These are phyloP conservation scores for Rhodomyrtus psidioides DNA, from an alignment of 441 rosid genomes.

Conservation along the genomic window DNA sequence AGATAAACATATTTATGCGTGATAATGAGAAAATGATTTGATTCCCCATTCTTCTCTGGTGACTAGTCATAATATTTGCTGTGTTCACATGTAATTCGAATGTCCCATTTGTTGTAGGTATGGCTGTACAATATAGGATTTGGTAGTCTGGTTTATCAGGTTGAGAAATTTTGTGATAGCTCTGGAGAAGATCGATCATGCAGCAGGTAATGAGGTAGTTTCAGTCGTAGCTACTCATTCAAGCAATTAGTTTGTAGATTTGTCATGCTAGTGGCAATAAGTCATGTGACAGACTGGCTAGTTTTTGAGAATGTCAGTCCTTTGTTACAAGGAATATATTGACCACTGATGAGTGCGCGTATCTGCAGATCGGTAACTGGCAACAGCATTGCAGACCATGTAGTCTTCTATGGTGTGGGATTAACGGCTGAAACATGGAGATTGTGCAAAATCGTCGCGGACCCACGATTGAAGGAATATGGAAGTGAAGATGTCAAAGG, in stretches of 20 bases:
- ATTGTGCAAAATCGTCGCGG: neutral
- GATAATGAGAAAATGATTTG: too few species aligned
- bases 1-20: too few species aligned
- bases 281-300: neutral
- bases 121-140: neutral
- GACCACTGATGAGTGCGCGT: neutral
- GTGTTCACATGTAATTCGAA: neutral
- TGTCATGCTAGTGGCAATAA: neutral
- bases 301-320: neutral
- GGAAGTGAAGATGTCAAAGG: neutral
- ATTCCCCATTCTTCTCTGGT: too few species aligned
- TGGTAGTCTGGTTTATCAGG: neutral
- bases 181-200: neutral
- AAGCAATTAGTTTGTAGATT: neutral
- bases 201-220: neutral
- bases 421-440: neutral
- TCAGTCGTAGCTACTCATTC: neutral
- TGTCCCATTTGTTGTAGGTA: neutral
- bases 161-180: neutral
- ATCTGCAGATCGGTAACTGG: neutral
- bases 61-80: neutral
- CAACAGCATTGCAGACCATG: neutral
- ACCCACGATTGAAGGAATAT: neutral
- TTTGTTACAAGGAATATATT: too few species aligned
- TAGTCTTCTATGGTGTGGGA: neutral